Evolutionary conservation across 352 stramenopile genomes (phyloP).

Genomic region (Globisporangium nodosum): DNA sequence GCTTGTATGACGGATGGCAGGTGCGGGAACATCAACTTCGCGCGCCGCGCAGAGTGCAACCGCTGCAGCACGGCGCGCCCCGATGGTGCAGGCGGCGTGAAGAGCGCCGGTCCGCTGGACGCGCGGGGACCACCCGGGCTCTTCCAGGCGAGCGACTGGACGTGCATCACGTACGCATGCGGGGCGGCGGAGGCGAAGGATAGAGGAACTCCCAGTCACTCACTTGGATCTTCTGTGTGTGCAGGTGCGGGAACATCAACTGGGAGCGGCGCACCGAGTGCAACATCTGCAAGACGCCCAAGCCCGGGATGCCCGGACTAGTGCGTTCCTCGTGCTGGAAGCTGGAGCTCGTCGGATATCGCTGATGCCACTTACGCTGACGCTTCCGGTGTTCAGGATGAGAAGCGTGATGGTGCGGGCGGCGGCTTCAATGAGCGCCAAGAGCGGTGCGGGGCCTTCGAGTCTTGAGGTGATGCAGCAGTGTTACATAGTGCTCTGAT

Average conservation of each 20-base stretch:
- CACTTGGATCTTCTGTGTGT: not conserved
- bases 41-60: slow-evolving; percentile 73
- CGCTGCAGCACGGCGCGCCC: slow-evolving; percentile 65
- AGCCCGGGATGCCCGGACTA: slow-evolving; percentile 57
- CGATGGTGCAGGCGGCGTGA: slow-evolving; percentile 24
- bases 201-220: not conserved
- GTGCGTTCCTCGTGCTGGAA: slow-evolving; percentile 18
- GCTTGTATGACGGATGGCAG: slow-evolving; percentile 15
- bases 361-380: not conserved
- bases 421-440: slow-evolving; percentile 85
- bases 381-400: slow-evolving; percentile 34
- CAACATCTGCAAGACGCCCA: slow-evolving; percentile 84
- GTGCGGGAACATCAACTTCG: slow-evolving; percentile 84
- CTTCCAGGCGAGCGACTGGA: slow-evolving; percentile 79
- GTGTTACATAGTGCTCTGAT: not conserved
- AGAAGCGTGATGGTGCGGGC: slow-evolving; percentile 69
- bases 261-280: slow-evolving; percentile 82
- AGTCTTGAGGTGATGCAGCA: not conserved
- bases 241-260: slow-evolving; percentile 82
- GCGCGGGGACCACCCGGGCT: slow-evolving; percentile 58
- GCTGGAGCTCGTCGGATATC: not conserved
- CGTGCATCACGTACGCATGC: slow-evolving; percentile 60
- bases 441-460: slow-evolving; percentile 39
- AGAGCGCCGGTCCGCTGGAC: slow-evolving; percentile 23
- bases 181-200: not conserved